Percentiles rank a stretch among this genome's conserved stretches.
Evolutionary conservation across 495 filamentous ascomycete genomes (phyloP).

Genomic region (Pyronema domesticum): DNA sequence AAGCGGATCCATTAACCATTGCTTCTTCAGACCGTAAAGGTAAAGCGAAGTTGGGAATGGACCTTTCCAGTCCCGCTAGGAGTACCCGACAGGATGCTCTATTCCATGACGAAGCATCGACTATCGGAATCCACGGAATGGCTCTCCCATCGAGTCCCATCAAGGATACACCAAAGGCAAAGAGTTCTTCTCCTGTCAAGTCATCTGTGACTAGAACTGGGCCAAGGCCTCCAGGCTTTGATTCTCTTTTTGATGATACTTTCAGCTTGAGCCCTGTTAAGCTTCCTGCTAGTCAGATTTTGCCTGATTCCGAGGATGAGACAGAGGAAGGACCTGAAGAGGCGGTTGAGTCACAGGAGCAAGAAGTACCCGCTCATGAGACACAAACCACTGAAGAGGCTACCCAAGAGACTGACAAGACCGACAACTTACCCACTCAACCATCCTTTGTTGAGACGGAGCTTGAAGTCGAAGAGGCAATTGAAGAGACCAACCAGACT

Average conservation of each 20-base stretch:
- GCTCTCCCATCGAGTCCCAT: background rate
- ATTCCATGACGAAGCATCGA: background rate
- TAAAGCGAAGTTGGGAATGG: background rate
- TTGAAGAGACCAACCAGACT: no score
- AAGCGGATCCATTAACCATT: background rate
- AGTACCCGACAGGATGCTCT: background rate
- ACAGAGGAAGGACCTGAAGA: no score
- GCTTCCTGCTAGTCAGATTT: background rate
- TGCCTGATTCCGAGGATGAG: background rate
- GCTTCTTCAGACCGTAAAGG: background rate
- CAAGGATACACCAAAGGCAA: background rate
- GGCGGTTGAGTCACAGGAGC: no score
- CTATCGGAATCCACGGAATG: background rate
- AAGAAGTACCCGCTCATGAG: no score
- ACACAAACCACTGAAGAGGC: no score
- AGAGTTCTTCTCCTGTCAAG: background rate
- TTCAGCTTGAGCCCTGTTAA: background rate
- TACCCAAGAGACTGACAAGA: no score
- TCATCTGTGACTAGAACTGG: background rate
- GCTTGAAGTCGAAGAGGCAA: no score
- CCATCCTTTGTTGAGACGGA: no score
- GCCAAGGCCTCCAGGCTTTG: background rate
- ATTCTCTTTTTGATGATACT: constrained; percentile 2
- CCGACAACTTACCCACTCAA: no score
- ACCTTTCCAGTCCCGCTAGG: background rate